phyloP scores from a whole-genome alignment of 306 rosid species.

The Hippophae gyantsensis region DNA sequence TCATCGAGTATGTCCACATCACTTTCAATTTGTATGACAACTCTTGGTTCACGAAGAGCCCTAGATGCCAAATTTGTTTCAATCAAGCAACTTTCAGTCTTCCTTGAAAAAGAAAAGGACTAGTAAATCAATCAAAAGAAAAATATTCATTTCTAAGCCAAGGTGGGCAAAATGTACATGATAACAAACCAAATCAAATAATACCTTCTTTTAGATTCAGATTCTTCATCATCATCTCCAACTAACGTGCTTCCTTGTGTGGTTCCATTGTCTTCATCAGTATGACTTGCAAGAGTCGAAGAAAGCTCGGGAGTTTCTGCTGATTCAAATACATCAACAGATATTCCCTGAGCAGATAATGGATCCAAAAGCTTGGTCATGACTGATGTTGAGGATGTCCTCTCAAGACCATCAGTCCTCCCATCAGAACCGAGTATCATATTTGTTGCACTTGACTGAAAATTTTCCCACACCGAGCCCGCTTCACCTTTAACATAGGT shows the following conservation, averaged over 20 bases:
- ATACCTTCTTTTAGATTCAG: constrained; percentile 70
- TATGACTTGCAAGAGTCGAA: constrained; percentile 48
- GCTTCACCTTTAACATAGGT: constrained; percentile 31
- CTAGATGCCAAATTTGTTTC: constrained; percentile 49
- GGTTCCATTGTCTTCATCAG: constrained; percentile 42
- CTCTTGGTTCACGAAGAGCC: constrained; percentile 70
- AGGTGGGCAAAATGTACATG: background rate
- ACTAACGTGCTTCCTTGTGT: constrained; percentile 35
- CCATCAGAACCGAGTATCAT: constrained; percentile 30
- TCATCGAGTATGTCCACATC: constrained; percentile 79
- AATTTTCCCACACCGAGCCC: constrained; percentile 40
- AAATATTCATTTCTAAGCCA: no score
- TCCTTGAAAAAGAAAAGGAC: constrained; percentile 37
- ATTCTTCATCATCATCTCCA: constrained; percentile 47
- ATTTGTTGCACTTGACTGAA: constrained; percentile 35
- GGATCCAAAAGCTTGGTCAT: constrained; percentile 52
- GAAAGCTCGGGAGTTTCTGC: constrained; percentile 55
- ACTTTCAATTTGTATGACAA: constrained; percentile 73
- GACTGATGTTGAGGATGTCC: constrained; percentile 50
- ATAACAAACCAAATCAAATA: background rate
- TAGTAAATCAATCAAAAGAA: no score
- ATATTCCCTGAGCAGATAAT: constrained; percentile 36
- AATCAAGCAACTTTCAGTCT: constrained; percentile 37
- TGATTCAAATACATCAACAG: constrained; percentile 36
- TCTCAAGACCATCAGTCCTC: constrained; percentile 51